These are phyloP conservation scores for Apiotrichum sp. DNA, from an alignment of 1,284 basidiomycete genomes.

Conservation along the genomic window DNA sequence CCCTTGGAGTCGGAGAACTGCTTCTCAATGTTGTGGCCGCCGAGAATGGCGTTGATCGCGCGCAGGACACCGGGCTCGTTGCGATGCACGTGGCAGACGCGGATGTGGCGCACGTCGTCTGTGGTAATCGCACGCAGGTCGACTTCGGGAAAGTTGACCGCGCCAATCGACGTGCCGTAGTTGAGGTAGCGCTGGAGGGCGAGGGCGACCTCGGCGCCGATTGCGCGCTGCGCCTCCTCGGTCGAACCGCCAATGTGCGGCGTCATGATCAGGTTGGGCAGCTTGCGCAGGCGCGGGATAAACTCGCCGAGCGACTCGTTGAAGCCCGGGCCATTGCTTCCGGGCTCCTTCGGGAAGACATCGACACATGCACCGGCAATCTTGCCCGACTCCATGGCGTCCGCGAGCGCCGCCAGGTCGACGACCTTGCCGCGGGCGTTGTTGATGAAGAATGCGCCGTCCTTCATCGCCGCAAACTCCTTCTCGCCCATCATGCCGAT, in stretches of 20 bases:
- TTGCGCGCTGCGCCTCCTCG: conserved; percentile 96
- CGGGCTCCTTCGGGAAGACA: conserved; percentile 90
- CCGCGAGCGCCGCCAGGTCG: conserved; percentile 84
- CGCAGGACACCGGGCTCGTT: conserved; percentile 97
- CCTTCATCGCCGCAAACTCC: conserved; percentile 87
- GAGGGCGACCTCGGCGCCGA: conserved; percentile 88
- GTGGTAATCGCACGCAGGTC: conserved; percentile 83
- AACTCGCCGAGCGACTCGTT: conserved; percentile 78
- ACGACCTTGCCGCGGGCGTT: conserved; percentile 94
- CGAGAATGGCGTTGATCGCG: conserved; percentile 85
- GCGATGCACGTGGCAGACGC: conserved; percentile 92
- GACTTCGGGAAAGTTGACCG: conserved; percentile 99
- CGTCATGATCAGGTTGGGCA: conserved; percentile 88
- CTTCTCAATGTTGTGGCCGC: conserved; percentile 97
- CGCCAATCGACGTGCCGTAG: conserved; percentile 81
- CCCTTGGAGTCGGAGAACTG: conserved; percentile 96
- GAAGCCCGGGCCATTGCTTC: conserved; percentile 78
- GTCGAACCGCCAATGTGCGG: conserved; percentile 99
- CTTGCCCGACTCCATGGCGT: conserved; percentile 73
- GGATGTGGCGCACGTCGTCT: conserved; percentile 73
- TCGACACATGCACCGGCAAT: conserved; percentile 92
- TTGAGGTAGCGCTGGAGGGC: conserved; percentile 85
- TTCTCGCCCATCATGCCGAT: conserved; percentile 80
- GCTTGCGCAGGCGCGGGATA: conserved; percentile 63
- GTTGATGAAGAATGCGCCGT: conserved; percentile 93